Evolutionary conservation across 2,329 filamentous ascomycete genomes (phyloP), one percentile per base, ranked within the genome.

Genomic region (Phoma herbarum): DNA sequence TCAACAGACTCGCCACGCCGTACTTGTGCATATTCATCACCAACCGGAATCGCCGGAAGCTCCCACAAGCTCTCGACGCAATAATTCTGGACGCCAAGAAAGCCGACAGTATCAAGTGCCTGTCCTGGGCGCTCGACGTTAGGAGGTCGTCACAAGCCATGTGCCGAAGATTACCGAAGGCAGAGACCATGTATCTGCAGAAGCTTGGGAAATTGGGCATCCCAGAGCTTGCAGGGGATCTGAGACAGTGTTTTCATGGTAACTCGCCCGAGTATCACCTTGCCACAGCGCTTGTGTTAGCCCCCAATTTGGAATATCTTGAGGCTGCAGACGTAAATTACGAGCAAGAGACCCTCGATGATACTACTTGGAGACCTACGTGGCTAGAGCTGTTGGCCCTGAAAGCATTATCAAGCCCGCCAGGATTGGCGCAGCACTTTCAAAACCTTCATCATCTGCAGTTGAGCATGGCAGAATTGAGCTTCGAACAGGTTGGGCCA

Each of bases 151-250:
- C 44, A 18, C 44, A 29, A 35, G 25, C 28, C 12, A 33, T 23
- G 29, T 18, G 18, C 44, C 18, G 26, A 2, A 20, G 26, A 29
- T 47, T 29, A 33, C 26, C 20, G 6, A 47, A 39, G 14, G 49
- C 47, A 1, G 25, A 43, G 12, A 29, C 41, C 12, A n/a, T 18
- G 18, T 46, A 56, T 18, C 33, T 45, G 2, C 46, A 52, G 16
- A 52, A 47, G 16, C 57, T 60, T n/a, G 54, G 51, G 23, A 47
- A 42, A 29, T 43, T 55, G 8, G 47, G 52, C 4, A 42, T 60
- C 16, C 29, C 33, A 16, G 48, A 60, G 29, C 29, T 52, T 9
- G 29, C 31, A 16, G 25, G 28, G 7, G 50, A 52, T 31, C 35
- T 47, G 18, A 31, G 28, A 8, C 29, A 20, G 16, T 18, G 45